Evolutionary conservation across 495 filamentous ascomycete species (phyloP).

Genomic region (Daldinia caldariorum): DNA sequence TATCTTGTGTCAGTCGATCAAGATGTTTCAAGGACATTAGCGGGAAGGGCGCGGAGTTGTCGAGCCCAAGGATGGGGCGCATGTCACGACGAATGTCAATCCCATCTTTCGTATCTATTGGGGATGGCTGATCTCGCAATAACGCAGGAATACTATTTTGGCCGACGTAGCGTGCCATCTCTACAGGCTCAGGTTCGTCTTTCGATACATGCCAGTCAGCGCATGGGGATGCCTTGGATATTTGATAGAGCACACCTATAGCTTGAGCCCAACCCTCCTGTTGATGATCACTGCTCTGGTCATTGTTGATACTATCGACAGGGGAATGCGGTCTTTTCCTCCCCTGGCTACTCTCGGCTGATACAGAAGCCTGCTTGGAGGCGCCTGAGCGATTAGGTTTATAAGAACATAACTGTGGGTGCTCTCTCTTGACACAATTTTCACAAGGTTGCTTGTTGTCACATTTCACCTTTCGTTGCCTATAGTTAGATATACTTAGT

Average conservation of each 20-base stretch:
- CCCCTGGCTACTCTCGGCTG: slow-evolving; percentile 46
- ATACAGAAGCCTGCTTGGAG: slow-evolving; percentile 52
- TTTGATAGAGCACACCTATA: slow-evolving; percentile 49
- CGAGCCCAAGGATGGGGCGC: slow-evolving; percentile 80
- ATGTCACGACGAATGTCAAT: slow-evolving; percentile 69
- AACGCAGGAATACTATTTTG: slow-evolving; percentile 72
- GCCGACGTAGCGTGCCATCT: slow-evolving; percentile 71
- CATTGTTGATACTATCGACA: slow-evolving; percentile 50
- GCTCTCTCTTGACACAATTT: slow-evolving; percentile 77
- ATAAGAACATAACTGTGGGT: slow-evolving; percentile 76
- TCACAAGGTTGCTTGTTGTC: slow-evolving; percentile 78
- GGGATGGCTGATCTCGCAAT: slow-evolving; percentile 68
- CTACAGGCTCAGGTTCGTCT: slow-evolving; percentile 70
- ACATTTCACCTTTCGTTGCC: slow-evolving; percentile 79
- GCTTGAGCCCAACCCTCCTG: slow-evolving; percentile 52
- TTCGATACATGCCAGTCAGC: slow-evolving; percentile 48
- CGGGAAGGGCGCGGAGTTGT: slow-evolving; percentile 86
- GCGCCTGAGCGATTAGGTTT: slow-evolving; percentile 72
- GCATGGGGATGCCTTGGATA: slow-evolving; percentile 20
- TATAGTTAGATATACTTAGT: slow-evolving; percentile 39
- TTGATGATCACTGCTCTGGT: slow-evolving; percentile 54
- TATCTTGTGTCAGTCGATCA: slow-evolving; percentile 74
- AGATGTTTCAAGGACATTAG: slow-evolving; percentile 80
- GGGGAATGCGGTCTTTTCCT: slow-evolving; percentile 61
- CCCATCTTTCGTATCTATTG: slow-evolving; percentile 57